Evolutionary conservation across 768 basidiomycete species (phyloP), one percentile per base, ranked within the genome.

Genomic region (Serendipita sp.): DNA sequence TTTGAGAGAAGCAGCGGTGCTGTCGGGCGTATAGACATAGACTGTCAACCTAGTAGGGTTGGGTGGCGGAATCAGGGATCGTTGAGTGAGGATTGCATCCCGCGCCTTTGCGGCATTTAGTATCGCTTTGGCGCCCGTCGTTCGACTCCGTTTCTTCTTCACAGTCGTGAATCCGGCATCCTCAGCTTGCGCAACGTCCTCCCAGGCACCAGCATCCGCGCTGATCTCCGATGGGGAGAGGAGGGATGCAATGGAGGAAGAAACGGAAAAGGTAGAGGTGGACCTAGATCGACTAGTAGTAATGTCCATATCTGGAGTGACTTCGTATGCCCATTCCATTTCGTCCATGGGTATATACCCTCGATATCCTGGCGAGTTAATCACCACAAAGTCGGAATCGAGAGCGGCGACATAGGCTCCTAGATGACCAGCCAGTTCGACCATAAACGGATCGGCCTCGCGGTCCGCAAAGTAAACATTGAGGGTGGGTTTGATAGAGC

Each of bases 371-470:
- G 42, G n/a, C 82, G 75, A 67, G 88, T 88, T 61, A 89, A 66
- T 73, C 61, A 92, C 78, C 56, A 87, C 82, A 65, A 86, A 92
- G 70, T 92, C 90, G 2, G 88, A 91, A 74, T 92, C 90, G 64
- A 78, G 82, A 24, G 85, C 87, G 0, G 83, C 77, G 50, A 92
- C 87, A 66, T 85, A 91, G 34, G 81, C 90, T 7, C 79, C 77
- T 11, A 90, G 72, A 53, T 80, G 78, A 14, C 82, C 88, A 9
- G 90, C 90, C 5, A 92, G 76, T 67, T 88, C 88, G 3, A 91
- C 88, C n/a, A 85, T 83, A 67, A 65, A 66, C 24, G 65, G 63
- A 43, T 67, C 65, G 17, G 66, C 65, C 38, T 67, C 66, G 13
- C 66, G 62, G 20, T 67, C 65, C 13, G 66, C 65, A 50, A 65